These are phyloP conservation scores for Pleurotus ostreatus DNA, from an alignment of 768 basidiomycete species.

Conservation along the genomic window DNA sequence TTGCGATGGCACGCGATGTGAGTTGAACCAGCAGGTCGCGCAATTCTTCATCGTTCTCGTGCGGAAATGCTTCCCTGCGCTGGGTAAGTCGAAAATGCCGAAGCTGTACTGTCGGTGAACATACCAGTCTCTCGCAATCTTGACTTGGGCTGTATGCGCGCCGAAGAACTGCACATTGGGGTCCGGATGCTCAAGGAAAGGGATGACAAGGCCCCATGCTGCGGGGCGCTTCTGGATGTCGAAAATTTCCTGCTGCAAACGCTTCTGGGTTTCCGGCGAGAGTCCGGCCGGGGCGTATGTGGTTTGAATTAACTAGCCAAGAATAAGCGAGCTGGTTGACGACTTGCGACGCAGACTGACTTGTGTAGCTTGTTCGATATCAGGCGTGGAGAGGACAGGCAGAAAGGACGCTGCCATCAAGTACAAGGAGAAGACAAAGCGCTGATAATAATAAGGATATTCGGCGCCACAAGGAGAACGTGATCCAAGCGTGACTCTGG, in stretches of 20 bases:
- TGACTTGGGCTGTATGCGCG: conserved; percentile 90
- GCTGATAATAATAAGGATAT: too few species aligned
- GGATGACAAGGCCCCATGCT: conserved; percentile 82
- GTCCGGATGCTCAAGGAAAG: conserved; percentile 67
- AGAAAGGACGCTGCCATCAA: conserved; percentile 33
- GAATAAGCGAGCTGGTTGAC: conserved; percentile 12
- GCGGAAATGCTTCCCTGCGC: conserved; percentile 70
- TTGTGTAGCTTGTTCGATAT: conserved; percentile 56
- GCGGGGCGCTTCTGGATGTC: conserved; percentile 73
- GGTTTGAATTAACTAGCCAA: conserved; percentile 60
- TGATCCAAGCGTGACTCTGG: too few species aligned
- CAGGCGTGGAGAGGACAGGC: conserved; percentile 46
- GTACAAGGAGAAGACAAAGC: too few species aligned
- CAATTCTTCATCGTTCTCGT: conserved; percentile 52
- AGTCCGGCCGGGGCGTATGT: conserved; percentile 53
- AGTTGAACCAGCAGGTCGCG: conserved; percentile 67
- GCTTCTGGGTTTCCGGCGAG: conserved; percentile 56
- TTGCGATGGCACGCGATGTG: conserved; percentile 59
- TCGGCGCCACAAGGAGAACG: too few species aligned
- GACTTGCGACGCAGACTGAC: conserved; percentile 35
- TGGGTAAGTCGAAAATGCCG: conserved; percentile 5
- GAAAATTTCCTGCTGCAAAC: conserved; percentile 68
- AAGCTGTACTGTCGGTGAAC: conserved; percentile 15
- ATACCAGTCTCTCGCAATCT: conserved; percentile 91
- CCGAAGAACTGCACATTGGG: conserved; percentile 92